Percentiles rank a stretch among this genome's conserved stretches.
Evolutionary conservation across 2,329 filamentous ascomycete species (phyloP).

Genomic region (Fusarium caatingaense): DNA sequence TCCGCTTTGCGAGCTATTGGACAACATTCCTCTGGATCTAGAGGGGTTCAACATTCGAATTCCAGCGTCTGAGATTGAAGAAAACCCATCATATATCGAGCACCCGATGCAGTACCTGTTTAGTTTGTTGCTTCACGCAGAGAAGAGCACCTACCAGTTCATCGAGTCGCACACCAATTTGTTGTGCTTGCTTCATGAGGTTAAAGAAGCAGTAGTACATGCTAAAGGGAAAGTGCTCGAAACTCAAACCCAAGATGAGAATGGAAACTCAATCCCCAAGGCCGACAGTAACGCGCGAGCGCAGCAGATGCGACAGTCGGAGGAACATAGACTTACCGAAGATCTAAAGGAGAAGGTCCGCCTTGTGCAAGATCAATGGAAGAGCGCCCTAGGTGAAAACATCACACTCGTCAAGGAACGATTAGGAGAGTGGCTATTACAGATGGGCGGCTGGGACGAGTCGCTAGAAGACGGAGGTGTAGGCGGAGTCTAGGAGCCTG

Average conservation of each 20-base stretch:
- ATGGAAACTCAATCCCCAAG: slow-evolving; percentile 47
- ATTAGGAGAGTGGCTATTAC: slow-evolving; percentile 78
- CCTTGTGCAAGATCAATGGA: slow-evolving; percentile 91
- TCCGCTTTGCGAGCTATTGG: slow-evolving; percentile 78
- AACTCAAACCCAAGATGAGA: slow-evolving; percentile 65
- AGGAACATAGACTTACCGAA: slow-evolving; percentile 78
- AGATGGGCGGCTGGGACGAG: slow-evolving; percentile 91
- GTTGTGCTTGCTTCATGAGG: slow-evolving; percentile 89
- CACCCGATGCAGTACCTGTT: slow-evolving; percentile 94
- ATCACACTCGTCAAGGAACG: slow-evolving; percentile 79
- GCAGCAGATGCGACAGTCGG: slow-evolving; percentile 69
- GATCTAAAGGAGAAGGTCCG: slow-evolving; percentile 95
- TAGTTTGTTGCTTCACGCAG: slow-evolving; percentile 83
- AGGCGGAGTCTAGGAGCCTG: slow-evolving; percentile 55
- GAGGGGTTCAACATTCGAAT: slow-evolving; percentile 78
- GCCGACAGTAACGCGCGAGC: slow-evolving; percentile 56
- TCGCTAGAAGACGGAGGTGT: slow-evolving; percentile 69
- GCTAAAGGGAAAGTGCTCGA: slow-evolving; percentile 76
- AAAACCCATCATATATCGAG: slow-evolving; percentile 83
- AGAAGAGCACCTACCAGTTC: slow-evolving; percentile 95
- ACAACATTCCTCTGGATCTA: slow-evolving; percentile 76
- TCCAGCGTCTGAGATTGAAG: slow-evolving; percentile 80
- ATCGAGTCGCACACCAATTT: slow-evolving; percentile 95
- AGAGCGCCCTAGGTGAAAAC: slow-evolving; percentile 82
- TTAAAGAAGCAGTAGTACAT: slow-evolving; percentile 80